Evolutionary conservation across 2,329 filamentous ascomycete genomes (phyloP).

Genomic region (Fulvia fulva): DNA sequence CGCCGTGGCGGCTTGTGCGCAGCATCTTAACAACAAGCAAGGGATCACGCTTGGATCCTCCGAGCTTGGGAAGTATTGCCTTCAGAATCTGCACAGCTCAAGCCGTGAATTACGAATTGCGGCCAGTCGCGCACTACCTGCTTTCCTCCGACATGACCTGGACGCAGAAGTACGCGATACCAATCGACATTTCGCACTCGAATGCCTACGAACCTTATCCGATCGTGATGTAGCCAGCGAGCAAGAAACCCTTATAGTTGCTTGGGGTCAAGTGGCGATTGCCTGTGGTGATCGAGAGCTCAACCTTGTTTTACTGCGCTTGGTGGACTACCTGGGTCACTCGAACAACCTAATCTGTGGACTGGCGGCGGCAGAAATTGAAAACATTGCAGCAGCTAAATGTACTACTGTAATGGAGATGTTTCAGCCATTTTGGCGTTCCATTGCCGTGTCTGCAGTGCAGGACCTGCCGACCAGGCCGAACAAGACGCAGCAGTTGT

Average conservation of each 20-base stretch:
- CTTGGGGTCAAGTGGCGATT: slow-evolving; percentile 77
- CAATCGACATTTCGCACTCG: slow-evolving; percentile 68
- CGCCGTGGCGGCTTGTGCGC: slow-evolving; percentile 63
- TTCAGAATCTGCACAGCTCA: slow-evolving; percentile 78
- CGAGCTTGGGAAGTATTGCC: slow-evolving; percentile 70
- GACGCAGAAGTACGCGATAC: slow-evolving; percentile 48
- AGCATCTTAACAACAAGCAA: slow-evolving; percentile 54
- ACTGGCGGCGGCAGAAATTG: slow-evolving; percentile 76
- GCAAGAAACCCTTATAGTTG: slow-evolving; percentile 79
- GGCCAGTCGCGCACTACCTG: slow-evolving; percentile 57
- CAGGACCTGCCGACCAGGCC: slow-evolving; percentile 77
- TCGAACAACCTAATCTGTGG: slow-evolving; percentile 73
- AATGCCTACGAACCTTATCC: slow-evolving; percentile 67
- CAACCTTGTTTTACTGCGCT: slow-evolving; percentile 75
- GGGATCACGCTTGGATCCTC: slow-evolving; percentile 40
- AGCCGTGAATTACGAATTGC: slow-evolving; percentile 78
- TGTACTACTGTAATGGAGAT: slow-evolving; percentile 54
- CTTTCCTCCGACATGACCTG: slow-evolving; percentile 57
- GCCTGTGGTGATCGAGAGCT: slow-evolving; percentile 76
- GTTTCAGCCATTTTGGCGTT: slow-evolving; percentile 85
- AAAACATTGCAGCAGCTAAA: slow-evolving; percentile 66
- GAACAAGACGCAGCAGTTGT: slow-evolving; percentile 75
- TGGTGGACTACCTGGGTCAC: slow-evolving; percentile 84
- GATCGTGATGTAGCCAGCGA: slow-evolving; percentile 63
- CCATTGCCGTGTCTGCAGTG: slow-evolving; percentile 73